Evolutionary conservation across 1,284 basidiomycete genomes (phyloP).

Genomic region (Coniferiporia weirii): DNA sequence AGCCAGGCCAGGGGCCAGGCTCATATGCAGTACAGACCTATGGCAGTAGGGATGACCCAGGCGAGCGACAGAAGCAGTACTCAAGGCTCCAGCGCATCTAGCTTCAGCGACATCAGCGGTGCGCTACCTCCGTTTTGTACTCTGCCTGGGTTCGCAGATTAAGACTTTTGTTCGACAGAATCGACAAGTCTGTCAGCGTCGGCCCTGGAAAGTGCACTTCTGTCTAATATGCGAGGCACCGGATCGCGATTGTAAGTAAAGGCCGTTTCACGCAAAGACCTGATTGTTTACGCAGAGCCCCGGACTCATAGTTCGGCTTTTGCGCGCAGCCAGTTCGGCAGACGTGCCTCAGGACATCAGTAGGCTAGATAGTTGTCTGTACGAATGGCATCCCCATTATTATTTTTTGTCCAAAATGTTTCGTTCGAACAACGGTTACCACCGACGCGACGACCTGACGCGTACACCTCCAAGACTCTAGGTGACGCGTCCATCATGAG

Average conservation of each 20-base stretch:
- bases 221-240: constrained; percentile 55
- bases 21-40: constrained; percentile 39
- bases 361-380: constrained; percentile 4
- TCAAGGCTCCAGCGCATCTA: constrained; percentile 66
- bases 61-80: constrained; percentile 57
- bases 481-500: constrained; percentile 12
- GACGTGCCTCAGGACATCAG: constrained; percentile 26
- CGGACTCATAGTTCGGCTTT: constrained; percentile 36
- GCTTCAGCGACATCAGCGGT: constrained; percentile 82
- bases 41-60: constrained; percentile 31
- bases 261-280: constrained; percentile 15
- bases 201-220: constrained; percentile 67
- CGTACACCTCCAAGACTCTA: background rate
- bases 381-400: constrained; percentile 19
- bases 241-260: constrained; percentile 51
- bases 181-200: constrained; percentile 62
- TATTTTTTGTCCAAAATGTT: background rate
- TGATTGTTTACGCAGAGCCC: constrained; percentile 12
- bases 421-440: background rate
- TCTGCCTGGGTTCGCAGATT: background rate
- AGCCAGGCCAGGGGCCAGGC: constrained; percentile 45
- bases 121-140: constrained; percentile 24
- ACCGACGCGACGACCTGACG: background rate
- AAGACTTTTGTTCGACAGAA: constrained; percentile 34
- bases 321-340: constrained; percentile 37